phyloP scores from a whole-genome alignment of 2,329 filamentous ascomycete species.

The Paecilomyces sp. region DNA sequence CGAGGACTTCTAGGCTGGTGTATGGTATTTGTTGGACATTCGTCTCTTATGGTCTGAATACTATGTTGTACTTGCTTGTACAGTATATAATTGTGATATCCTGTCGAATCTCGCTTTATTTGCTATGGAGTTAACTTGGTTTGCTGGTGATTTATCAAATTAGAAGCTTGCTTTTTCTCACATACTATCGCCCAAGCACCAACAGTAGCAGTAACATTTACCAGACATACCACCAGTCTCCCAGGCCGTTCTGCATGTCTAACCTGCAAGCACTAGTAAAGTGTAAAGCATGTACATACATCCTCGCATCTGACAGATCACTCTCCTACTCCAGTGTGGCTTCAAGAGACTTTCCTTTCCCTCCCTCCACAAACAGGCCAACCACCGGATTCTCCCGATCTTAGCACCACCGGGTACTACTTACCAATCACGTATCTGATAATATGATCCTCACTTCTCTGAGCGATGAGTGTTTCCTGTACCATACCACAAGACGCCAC shows the following conservation, averaged over 20 bases:
- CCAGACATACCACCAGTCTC: neutral
- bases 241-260: too few species aligned
- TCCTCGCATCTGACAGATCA: too few species aligned
- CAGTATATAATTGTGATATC: neutral
- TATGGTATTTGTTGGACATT: neutral
- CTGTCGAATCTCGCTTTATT: neutral
- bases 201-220: too few species aligned
- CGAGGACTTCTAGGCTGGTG: constrained; percentile 30
- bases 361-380: too few species aligned
- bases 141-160: neutral
- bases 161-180: neutral
- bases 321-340: neutral
- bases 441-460: neutral
- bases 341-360: neutral
- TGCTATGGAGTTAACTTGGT: neutral
- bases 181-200: neutral
- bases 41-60: too few species aligned
- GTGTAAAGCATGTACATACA: too few species aligned
- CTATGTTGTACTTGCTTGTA: too few species aligned
- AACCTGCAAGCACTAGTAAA: too few species aligned
- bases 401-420: neutral
- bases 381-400: neutral
- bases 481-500: neutral
- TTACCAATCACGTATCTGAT: neutral
- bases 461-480: neutral